Evolutionary conservation across 2,329 filamentous ascomycete genomes (phyloP).

Genomic region (Dactylella cylindrospora): DNA sequence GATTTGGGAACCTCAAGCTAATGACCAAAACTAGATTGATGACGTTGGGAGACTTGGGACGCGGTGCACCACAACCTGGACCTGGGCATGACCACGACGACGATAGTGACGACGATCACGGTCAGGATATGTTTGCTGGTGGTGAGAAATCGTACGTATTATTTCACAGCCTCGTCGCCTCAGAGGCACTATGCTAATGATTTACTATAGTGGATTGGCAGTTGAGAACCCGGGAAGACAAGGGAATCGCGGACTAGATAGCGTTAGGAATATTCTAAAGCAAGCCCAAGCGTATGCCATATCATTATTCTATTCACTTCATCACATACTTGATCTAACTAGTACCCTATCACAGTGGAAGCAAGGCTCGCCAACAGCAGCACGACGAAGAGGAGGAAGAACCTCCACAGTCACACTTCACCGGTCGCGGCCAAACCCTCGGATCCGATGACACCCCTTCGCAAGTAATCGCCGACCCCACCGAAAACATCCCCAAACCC

Average conservation of each 20-base stretch:
- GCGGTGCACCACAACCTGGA: conserved; percentile 9
- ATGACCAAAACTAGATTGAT: conserved; percentile 24
- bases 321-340: not conserved
- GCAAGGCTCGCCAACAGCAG: conserved; percentile 42
- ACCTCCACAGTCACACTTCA: conserved; percentile 62
- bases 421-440: conserved; percentile 71
- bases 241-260: conserved; percentile 38
- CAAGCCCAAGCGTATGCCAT: conserved; percentile 62
- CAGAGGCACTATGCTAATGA: conserved; percentile 51
- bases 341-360: conserved; percentile 19
- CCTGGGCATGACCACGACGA: conserved; percentile 59
- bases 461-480: conserved; percentile 66
- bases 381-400: conserved; percentile 49
- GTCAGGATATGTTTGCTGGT: conserved; percentile 75
- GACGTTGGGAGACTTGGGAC: conserved; percentile 34
- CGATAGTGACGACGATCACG: conserved; percentile 60
- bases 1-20: not conserved
- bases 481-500: conserved; percentile 50
- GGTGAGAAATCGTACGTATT: conserved; percentile 74
- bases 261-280: conserved; percentile 63
- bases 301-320: not conserved
- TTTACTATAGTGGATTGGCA: conserved; percentile 58
- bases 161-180: conserved; percentile 58
- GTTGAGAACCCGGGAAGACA: conserved; percentile 61
- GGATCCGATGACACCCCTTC: conserved; percentile 76